These are phyloP conservation scores for Fusarium nematophilum DNA, from an alignment of 2,329 filamentous ascomycete species.

Conservation along the genomic window DNA sequence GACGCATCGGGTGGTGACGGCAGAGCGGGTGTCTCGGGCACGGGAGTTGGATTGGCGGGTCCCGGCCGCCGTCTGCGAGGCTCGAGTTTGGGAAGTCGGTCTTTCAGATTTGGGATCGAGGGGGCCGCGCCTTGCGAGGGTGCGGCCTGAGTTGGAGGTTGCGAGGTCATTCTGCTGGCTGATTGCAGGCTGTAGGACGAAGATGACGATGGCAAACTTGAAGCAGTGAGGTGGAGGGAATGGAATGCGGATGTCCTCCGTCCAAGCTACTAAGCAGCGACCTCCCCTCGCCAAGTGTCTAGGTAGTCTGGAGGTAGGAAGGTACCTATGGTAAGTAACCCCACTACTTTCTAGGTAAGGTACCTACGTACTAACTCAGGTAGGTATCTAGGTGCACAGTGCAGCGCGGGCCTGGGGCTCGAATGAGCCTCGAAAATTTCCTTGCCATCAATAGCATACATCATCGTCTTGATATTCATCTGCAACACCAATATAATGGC, in stretches of 20 bases:
- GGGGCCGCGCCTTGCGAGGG: conserved; percentile 25
- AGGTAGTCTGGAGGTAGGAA: too few species aligned
- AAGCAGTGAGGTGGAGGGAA: conserved; percentile 8
- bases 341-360: not conserved
- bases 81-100: conserved; percentile 74
- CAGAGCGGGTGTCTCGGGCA: conserved; percentile 80
- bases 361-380: too few species aligned
- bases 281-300: too few species aligned
- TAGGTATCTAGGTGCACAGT: too few species aligned
- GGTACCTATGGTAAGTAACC: not conserved
- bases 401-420: conserved; percentile 18
- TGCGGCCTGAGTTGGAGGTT: conserved; percentile 21
- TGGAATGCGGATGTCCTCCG: conserved; percentile 18
- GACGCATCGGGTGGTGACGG: conserved; percentile 73
- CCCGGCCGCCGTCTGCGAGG: conserved; percentile 68
- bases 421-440: conserved; percentile 30
- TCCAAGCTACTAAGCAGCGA: too few species aligned
- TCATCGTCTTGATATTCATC: not conserved
- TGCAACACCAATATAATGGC: conserved; percentile 54
- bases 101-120: conserved; percentile 53
- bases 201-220: conserved; percentile 10
- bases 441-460: conserved; percentile 9
- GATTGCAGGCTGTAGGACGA: conserved; percentile 16
- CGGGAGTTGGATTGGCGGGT: conserved; percentile 67
- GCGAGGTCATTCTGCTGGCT: conserved; percentile 41